These are phyloP conservation scores for Talaromyces liani DNA, from an alignment of 495 filamentous ascomycete genomes.

Conservation along the genomic window DNA sequence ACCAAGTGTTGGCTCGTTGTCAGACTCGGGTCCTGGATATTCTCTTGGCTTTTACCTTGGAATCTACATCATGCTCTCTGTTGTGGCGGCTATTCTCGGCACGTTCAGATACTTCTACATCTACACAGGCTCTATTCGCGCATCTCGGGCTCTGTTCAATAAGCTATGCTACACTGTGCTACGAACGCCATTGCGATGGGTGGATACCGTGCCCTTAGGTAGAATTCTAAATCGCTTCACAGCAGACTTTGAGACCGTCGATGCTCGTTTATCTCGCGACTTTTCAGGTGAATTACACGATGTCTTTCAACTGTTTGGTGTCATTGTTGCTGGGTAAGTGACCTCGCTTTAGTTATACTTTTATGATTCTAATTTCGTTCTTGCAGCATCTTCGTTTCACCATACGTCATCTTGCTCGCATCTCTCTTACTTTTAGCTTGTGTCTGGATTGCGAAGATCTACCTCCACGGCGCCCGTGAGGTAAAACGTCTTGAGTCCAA, in stretches of 20 bases:
- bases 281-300: conserved; percentile 44
- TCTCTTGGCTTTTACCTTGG: conserved; percentile 53
- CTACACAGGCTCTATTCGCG: conserved; percentile 50
- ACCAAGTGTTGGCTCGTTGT: background rate
- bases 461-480: conserved; percentile 64
- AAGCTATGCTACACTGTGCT: conserved; percentile 57
- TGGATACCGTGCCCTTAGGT: conserved; percentile 72
- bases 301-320: conserved; percentile 44
- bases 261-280: conserved; percentile 49
- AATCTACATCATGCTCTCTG: conserved; percentile 57
- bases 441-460: conserved; percentile 48
- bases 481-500: conserved; percentile 69
- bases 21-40: background rate
- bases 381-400: conserved; percentile 47
- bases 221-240: conserved; percentile 72
- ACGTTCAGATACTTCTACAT: conserved; percentile 51
- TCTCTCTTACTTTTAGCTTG: conserved; percentile 41
- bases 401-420: conserved; percentile 52
- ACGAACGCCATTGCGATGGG: conserved; percentile 63
- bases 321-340: conserved; percentile 45
- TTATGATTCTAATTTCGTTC: background rate
- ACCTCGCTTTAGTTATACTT: too few species aligned
- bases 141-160: conserved; percentile 57
- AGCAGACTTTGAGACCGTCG: conserved; percentile 63
- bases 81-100: conserved; percentile 46